phyloP scores from a whole-genome alignment of 2,329 filamentous ascomycete species.

The Rhinocladiella similis region DNA sequence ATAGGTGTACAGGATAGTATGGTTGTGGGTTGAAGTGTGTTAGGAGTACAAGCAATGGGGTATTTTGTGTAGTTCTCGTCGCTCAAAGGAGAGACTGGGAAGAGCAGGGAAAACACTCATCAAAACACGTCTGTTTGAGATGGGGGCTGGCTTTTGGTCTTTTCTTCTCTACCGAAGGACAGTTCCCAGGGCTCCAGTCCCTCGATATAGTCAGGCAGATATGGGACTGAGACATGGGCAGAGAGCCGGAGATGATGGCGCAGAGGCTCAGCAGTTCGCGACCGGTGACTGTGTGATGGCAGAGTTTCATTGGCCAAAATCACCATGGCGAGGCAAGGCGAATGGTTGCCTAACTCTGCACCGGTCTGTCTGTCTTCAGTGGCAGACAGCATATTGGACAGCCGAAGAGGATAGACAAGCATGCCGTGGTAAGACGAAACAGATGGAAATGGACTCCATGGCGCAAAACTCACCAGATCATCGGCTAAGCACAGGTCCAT shows the following conservation, averaged over 20 bases:
- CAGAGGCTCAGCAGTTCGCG: background rate
- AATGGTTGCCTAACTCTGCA: constrained; percentile 7
- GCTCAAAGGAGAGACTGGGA: too few relatives aligned
- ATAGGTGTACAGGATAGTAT: too few relatives aligned
- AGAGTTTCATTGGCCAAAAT: constrained; percentile 7
- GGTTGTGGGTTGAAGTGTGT: too few relatives aligned
- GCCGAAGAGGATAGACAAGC: background rate
- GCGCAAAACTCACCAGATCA: background rate
- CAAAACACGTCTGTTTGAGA: too few relatives aligned
- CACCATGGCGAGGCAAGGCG: constrained; percentile 6
- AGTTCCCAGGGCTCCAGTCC: too few relatives aligned
- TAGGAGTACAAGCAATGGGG: too few relatives aligned
- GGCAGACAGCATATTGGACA: too few relatives aligned
- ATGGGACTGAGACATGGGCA: background rate
- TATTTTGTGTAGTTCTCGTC: too few relatives aligned
- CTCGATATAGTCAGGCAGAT: background rate
- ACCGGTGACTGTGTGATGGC: background rate
- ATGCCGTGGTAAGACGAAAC: background rate
- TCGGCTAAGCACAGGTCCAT: background rate
- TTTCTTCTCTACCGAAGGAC: too few relatives aligned
- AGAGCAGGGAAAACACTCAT: too few relatives aligned
- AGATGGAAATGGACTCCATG: background rate
- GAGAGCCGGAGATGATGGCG: background rate
- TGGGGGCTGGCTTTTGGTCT: too few relatives aligned
- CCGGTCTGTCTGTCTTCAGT: too few relatives aligned